A percentile compares a stretch with the other conserved stretches of the same genome.
These are phyloP conservation scores for Talaromyces rugulosus DNA, from an alignment of 2,329 filamentous ascomycete genomes.

Conservation along the genomic window DNA sequence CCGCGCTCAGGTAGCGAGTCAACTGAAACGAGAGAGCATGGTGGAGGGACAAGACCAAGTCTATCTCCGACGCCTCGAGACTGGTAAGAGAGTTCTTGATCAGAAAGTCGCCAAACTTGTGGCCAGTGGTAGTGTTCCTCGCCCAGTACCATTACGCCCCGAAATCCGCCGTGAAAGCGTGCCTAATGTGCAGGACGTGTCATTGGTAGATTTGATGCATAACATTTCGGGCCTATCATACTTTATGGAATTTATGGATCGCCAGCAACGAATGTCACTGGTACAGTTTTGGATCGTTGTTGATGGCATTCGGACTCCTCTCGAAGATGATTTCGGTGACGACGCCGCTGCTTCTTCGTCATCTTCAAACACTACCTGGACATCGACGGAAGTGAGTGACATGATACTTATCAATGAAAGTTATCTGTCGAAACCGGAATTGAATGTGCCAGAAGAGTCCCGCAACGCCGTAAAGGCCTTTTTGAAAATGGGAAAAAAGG, in stretches of 20 bases:
- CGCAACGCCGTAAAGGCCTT: constrained; percentile 71
- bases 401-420: constrained; percentile 87
- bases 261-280: constrained; percentile 76
- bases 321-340: constrained; percentile 80
- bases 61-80: constrained; percentile 84
- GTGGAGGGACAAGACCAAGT: constrained; percentile 76
- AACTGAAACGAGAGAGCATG: constrained; percentile 78
- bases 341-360: constrained; percentile 56
- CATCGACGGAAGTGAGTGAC: constrained; percentile 78
- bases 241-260: constrained; percentile 99
- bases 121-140: constrained; percentile 54
- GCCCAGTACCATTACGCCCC: constrained; percentile 23
- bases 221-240: constrained; percentile 90
- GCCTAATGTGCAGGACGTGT: constrained; percentile 69
- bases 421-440: constrained; percentile 76
- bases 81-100: constrained; percentile 82
- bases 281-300: constrained; percentile 99
- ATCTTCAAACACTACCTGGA: constrained; percentile 57
- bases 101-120: constrained; percentile 82
- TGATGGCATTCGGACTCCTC: constrained; percentile 88
- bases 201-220: constrained; percentile 79
- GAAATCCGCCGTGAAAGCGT: constrained; percentile 34
- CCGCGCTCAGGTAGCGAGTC: constrained; percentile 85
- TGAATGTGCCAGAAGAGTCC: constrained; percentile 69
- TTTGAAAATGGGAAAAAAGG: constrained; percentile 69